phyloP scores from a whole-genome alignment of 257 asterid species.

The Petrea volubilis region DNA sequence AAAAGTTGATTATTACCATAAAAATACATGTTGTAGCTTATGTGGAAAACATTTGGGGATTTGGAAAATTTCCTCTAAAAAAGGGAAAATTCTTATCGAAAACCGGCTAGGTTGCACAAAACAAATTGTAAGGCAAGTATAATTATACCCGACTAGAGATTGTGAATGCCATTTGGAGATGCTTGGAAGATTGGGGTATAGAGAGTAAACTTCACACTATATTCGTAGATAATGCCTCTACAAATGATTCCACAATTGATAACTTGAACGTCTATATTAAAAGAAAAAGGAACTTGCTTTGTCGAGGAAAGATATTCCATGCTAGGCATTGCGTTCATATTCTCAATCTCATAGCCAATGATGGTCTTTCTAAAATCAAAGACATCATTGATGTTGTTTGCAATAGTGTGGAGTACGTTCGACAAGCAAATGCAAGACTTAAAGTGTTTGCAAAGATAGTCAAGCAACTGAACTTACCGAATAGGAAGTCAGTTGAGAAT shows the following conservation, averaged over 20 bases:
- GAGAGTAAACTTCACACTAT: neutral
- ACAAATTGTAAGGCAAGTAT: too few species aligned
- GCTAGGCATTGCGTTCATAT: neutral
- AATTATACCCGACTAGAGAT: too few species aligned
- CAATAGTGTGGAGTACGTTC: neutral
- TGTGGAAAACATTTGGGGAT: too few species aligned
- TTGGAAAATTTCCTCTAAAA: too few species aligned
- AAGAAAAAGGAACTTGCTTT: neutral
- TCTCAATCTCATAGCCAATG: neutral
- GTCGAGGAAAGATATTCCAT: neutral
- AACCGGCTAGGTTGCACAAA: too few species aligned
- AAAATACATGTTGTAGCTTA: too few species aligned
- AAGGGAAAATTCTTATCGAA: too few species aligned
- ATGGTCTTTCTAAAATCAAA: neutral
- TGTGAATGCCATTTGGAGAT: neutral
- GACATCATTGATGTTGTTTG: neutral
- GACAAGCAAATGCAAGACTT: neutral
- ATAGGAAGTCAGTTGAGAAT: slow-evolving; percentile 39
- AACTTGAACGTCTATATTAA: neutral
- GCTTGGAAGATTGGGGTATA: neutral
- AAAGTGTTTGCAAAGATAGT: neutral
- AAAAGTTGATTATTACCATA: too few species aligned
- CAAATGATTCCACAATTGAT: neutral
- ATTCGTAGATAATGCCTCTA: neutral
- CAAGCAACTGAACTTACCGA: neutral